Evolutionary conservation across 164 flowering plant species (phyloP).

Genomic region (Liriodendron chinense): DNA sequence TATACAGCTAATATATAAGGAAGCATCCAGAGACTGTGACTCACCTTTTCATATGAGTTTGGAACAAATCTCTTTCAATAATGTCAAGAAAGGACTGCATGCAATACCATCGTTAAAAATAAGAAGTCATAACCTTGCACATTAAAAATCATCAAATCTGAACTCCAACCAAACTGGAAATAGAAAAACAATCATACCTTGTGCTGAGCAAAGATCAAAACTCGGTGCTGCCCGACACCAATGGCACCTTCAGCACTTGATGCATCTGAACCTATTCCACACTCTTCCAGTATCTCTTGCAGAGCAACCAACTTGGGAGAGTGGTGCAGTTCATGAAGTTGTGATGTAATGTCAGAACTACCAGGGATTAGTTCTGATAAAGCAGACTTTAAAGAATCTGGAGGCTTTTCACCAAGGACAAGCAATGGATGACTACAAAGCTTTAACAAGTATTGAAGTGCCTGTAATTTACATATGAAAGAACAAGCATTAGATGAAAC

Average conservation of each 20-base stretch:
- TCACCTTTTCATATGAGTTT: constrained; percentile 81
- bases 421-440: constrained; percentile 99
- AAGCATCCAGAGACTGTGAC: constrained; percentile 6
- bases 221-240: constrained; percentile 88
- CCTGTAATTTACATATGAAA: constrained; percentile 42
- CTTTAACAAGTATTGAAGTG: constrained; percentile 94
- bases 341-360: constrained; percentile 47
- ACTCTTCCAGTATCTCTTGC: constrained; percentile 94
- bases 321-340: constrained; percentile 80
- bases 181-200: constrained; percentile 40
- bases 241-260: constrained; percentile 58
- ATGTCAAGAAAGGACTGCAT: constrained; percentile 88
- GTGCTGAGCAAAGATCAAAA: constrained; percentile 94
- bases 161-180: no score
- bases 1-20: no score
- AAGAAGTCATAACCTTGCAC: neutral
- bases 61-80: constrained; percentile 92
- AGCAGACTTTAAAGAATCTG: constrained; percentile 41
- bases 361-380: constrained; percentile 60
- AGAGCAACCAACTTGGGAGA: constrained; percentile 97
- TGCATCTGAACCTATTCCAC: constrained; percentile 90
- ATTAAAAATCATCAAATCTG: neutral
- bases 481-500: neutral
- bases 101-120: constrained; percentile 1
- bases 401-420: constrained; percentile 66